phyloP scores from a whole-genome alignment of 2,329 filamentous ascomycete species.

The Stachybotrys chartarum region DNA sequence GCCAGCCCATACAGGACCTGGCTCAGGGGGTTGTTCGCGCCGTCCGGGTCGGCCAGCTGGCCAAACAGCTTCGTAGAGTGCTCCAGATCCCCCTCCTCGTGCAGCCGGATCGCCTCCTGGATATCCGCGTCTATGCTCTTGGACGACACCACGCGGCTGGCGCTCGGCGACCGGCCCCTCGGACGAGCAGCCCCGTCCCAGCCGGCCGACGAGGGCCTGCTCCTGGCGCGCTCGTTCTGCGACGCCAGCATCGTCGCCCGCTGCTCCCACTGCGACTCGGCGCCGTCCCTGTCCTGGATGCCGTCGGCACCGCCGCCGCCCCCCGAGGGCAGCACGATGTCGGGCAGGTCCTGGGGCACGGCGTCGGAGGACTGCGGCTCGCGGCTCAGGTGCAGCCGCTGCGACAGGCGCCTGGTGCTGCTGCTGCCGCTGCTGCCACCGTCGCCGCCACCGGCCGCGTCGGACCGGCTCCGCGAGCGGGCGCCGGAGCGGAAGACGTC shows the following conservation, averaged over 20 bases:
- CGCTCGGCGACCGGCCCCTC: slow-evolving; percentile 10
- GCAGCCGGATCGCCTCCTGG: slow-evolving; percentile 89
- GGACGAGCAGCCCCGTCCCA: slow-evolving; percentile 1
- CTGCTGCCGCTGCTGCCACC: slow-evolving; percentile 3
- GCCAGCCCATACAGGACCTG: slow-evolving; percentile 95
- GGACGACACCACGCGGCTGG: slow-evolving; percentile 30
- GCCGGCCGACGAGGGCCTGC: slow-evolving; percentile 28
- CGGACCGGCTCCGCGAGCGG: slow-evolving; percentile 40
- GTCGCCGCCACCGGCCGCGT: slow-evolving; percentile 23
- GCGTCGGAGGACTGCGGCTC: slow-evolving; percentile 58
- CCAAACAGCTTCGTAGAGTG: slow-evolving; percentile 82
- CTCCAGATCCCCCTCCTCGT: slow-evolving; percentile 75
- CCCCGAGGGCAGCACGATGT: slow-evolving; percentile 48
- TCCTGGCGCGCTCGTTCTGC: slow-evolving; percentile 44
- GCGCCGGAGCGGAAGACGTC: slow-evolving; percentile 34
- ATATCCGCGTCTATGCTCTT: slow-evolving; percentile 63
- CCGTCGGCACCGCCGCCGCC: slow-evolving; percentile 12
- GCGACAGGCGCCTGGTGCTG: slow-evolving; percentile 48
- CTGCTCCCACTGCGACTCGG: slow-evolving; percentile 82
- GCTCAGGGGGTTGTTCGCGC: slow-evolving; percentile 85
- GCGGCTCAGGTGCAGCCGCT: slow-evolving; percentile 61
- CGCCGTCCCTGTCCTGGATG: slow-evolving; percentile 31
- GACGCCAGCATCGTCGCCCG: slow-evolving; percentile 82
- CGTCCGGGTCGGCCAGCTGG: slow-evolving; percentile 71
- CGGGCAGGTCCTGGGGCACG: slow-evolving; percentile 73